Base-by-base conservation (phyloP, 352 stramenopile genomes). In the Peronospora tabacina region DNA sequence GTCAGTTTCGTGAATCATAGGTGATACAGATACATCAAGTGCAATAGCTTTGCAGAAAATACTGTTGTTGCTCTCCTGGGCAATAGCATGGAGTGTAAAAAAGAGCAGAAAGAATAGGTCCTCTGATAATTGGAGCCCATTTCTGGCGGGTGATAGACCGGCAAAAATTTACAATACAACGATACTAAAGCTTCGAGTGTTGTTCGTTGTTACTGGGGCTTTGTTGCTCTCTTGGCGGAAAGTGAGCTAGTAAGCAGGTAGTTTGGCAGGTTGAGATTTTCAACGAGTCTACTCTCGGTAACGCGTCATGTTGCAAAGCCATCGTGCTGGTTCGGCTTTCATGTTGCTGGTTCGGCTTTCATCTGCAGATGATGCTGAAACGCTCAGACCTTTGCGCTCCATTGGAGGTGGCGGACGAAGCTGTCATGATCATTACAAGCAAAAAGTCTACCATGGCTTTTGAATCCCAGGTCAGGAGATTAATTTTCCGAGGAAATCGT, bases 131-230 rank as follows among this genome's bases (percentile, higher is more conserved):
- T 35, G 1, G 1, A 15, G 30, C 30, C 30, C 30, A 35, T 35
- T 35, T 35, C 1, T 3, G 26, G 26, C 9, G 26, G 9, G 6
- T 3, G 9, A 10, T 30, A 47, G 9, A 32, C 16, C 8, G 9
- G 29, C 49, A 24, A 9, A 44, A 29, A 17, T 45, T 49, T n/a
- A 52, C 53, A 61, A 60, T 55, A 19, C 48, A 34, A 55, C 19
- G n/a, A 30, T 30, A 22, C 2, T 32, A 32, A 12, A 49, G 10
- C 7, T 32, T 38, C 12, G 29, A 40, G 29, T 9, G 32, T 41
- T 45, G 41, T 22, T 52, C 36, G 47, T 44, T 22, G 26, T 7
- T 38, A 10, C 40, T 44, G 20, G 30, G 33, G 10, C 24, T 57
- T 52, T 55, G 26, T 22, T 35, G 37, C 52, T 58, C 50, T 53